Evolutionary conservation across 2,329 filamentous ascomycete genomes (phyloP).

Genomic region (Didymella exigua): DNA sequence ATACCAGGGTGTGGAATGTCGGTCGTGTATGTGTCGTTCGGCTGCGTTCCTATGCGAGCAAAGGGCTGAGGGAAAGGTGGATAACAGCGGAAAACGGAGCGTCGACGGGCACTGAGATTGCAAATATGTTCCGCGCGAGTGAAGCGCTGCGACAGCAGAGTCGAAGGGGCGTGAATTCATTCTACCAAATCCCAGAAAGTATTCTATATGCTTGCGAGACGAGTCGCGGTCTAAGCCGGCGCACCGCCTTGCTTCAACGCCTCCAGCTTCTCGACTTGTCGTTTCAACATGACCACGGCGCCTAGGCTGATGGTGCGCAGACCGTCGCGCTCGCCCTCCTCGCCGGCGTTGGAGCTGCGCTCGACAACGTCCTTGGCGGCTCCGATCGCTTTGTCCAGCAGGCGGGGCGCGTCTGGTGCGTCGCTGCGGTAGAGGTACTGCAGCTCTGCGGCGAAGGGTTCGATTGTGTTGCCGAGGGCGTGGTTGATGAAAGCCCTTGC

Average conservation of each 20-base stretch:
- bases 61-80: no score
- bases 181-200: background rate
- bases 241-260: slow-evolving; percentile 18
- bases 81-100: background rate
- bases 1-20: background rate
- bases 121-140: background rate
- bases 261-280: slow-evolving; percentile 49
- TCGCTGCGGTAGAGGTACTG: slow-evolving; percentile 56
- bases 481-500: slow-evolving; percentile 58
- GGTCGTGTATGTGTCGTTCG: background rate
- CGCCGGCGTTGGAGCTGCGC: slow-evolving; percentile 40
- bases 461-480: slow-evolving; percentile 50
- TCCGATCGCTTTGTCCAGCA: slow-evolving; percentile 54
- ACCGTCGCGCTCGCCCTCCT: slow-evolving; percentile 49
- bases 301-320: slow-evolving; percentile 56
- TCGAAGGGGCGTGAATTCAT: background rate
- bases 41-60: background rate
- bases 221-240: no score
- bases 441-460: slow-evolving; percentile 59
- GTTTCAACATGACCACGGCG: slow-evolving; percentile 51
- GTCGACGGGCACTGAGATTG: background rate
- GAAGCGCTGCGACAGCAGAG: background rate
- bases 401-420: slow-evolving; percentile 42
- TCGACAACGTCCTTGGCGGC: slow-evolving; percentile 51
- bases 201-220: background rate